Evolutionary conservation across 2,329 filamentous ascomycete genomes (phyloP).

Genomic region (Coniochaeta ligniaria): DNA sequence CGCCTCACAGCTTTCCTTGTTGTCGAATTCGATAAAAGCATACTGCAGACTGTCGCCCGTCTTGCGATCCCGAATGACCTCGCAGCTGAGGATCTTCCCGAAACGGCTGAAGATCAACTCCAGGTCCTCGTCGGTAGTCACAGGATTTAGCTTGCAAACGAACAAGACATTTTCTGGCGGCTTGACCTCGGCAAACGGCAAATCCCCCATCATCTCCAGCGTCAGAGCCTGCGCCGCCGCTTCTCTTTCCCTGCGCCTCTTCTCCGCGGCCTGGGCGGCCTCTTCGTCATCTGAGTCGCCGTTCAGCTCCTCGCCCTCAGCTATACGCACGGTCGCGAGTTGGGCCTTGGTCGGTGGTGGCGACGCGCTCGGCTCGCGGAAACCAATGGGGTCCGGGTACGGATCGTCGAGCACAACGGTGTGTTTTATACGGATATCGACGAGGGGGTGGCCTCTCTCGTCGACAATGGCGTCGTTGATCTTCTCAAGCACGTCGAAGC

Average conservation of each 20-base stretch:
- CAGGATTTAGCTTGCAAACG: constrained; percentile 96
- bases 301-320: constrained; percentile 72
- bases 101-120: constrained; percentile 96
- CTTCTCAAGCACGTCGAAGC: constrained; percentile 88
- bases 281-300: constrained; percentile 68
- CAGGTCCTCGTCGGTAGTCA: constrained; percentile 89
- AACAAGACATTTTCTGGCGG: constrained; percentile 96
- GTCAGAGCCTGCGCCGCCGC: constrained; percentile 91
- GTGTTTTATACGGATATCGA: constrained; percentile 92
- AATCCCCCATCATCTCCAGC: constrained; percentile 93
- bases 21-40: constrained; percentile 93
- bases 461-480: constrained; percentile 89
- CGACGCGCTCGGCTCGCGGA: constrained; percentile 71
- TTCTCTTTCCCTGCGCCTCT: constrained; percentile 76
- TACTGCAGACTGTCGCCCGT: constrained; percentile 96
- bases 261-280: constrained; percentile 58
- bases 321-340: constrained; percentile 84
- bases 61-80: constrained; percentile 89
- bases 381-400: constrained; percentile 70
- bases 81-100: constrained; percentile 88
- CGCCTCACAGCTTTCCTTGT: constrained; percentile 85
- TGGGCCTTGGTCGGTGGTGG: constrained; percentile 79
- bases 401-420: constrained; percentile 90
- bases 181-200: constrained; percentile 95
- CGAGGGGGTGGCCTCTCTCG: constrained; percentile 75